Evolutionary conservation across 805 yeast species (phyloP).

Genomic region (Monosporozyma aerobia): DNA sequence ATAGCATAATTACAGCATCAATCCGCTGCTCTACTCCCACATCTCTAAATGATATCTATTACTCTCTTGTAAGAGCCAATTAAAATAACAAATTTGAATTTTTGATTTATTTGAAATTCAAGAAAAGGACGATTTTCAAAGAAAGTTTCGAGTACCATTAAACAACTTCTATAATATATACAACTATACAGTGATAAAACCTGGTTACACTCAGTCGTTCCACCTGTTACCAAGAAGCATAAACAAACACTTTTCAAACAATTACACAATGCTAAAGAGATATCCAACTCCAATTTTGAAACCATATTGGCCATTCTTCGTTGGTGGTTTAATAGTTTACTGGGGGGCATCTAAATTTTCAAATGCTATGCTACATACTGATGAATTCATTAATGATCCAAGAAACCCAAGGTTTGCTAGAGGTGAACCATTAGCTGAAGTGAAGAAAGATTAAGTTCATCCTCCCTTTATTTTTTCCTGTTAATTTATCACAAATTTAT

Average conservation of each 20-base stretch:
- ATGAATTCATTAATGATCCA: slow-evolving; percentile 87
- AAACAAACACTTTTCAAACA: not conserved
- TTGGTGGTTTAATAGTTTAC: slow-evolving; percentile 71
- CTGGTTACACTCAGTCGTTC: not conserved
- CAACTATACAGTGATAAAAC: not conserved
- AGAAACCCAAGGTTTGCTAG: slow-evolving; percentile 83
- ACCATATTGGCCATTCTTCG: slow-evolving; percentile 82
- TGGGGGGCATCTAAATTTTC: slow-evolving; percentile 64
- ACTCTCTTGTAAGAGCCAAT: not conserved
- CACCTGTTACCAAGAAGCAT: not conserved
- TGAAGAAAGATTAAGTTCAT: slow-evolving; percentile 14
- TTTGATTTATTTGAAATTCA: not conserved
- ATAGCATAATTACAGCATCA: no score
- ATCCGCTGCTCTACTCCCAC: not conserved
- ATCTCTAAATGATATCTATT: not conserved
- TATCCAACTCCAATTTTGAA: slow-evolving; percentile 42
- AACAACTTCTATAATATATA: not conserved
- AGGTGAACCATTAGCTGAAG: slow-evolving; percentile 42
- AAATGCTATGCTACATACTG: slow-evolving; percentile 56
- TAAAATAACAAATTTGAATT: not conserved
- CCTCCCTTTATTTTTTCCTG: not conserved
- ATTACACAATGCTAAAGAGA: slow-evolving; percentile 28
- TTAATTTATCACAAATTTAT: not conserved
- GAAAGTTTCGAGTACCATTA: not conserved
- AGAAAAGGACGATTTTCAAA: not conserved